Evolutionary conservation across 352 stramenopile genomes (phyloP), one percentile per base, ranked within the genome.

Genomic region (Achlya hypogyna): DNA sequence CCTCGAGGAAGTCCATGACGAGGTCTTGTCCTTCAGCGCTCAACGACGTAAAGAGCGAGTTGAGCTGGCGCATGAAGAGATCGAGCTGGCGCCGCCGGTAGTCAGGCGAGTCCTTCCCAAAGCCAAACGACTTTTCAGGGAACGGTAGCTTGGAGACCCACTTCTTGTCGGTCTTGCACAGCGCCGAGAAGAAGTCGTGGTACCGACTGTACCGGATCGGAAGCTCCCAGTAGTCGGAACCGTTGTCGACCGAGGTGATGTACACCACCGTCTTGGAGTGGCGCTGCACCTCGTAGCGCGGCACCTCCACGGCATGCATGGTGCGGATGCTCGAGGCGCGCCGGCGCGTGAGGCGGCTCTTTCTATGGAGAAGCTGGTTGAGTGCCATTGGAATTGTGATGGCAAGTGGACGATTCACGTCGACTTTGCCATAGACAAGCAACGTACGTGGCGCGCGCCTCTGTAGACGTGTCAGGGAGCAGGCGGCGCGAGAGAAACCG

Each of bases 201-300:
- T 58, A 67, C 34, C 25, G 28, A 29, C 40, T 59, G 60, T 67
- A 67, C 23, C 60, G 60, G n/a, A 67, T 52, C 18, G 51, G n/a
- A 5, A 67, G 27, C 25, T 54, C 43, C 60, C 60, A 67, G n/a
- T 27, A 47, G 14, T 42, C 23, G 12, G 51, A 22, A 5, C 60
- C 60, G 18, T 42, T 58, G 60, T 58, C 47, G 32, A 67, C 34
- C 16, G 51, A 25, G 10, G 60, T 58, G 4, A 58, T 34, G 32
- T 67, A 67, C 40, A 67, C 28, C 5, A 27, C 35, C 0, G 60
- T 53, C 22, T 67, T 67, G 2, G 49, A 56, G 12, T 12, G 25
- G 10, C 49, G 49, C 2, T 22, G 49, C 25, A 31, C 25, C 8
- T 56, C 49, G 31, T 56, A 56, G 31, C 49, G 49, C 2, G 49